Base-by-base conservation (phyloP, 331 rosid species). In the Malus hybrid region DNA sequence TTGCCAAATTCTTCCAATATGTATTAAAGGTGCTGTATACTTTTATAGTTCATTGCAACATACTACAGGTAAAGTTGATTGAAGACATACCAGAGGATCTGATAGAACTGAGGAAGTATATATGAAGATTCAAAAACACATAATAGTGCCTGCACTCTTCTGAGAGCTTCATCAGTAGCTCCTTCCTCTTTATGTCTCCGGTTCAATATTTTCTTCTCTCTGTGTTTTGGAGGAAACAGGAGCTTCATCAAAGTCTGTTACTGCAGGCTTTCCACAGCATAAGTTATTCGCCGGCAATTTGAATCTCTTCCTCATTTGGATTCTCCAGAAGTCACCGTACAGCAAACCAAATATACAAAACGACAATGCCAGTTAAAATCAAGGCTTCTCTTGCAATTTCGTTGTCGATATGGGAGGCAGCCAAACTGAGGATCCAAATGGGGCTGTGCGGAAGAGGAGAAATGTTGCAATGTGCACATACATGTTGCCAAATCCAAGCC, bases 271-370 rank as follows among this genome's bases (percentile, higher is more conserved):
- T 60, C 84, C 86, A 69, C 85, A 80, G 52, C 80, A 81, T 18
- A 68, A 31, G 65, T 75, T 65, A 83, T 85, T 83, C 6, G 79
- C 70, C 1, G 84, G 86, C 76, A 83, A 73, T 39, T 83, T 80
- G 72, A 83, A 88, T 42, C 82, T 84, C 56, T 77, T 78, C 81
- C 92, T 80, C 81, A 83, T 88, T 78, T 85, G 87, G 76, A 83
- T 88, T 82, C 88, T 83, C 92, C 92, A 88, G 59, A 77, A 85
- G 18, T 87, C 88, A 16, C 92, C 88, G 67, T 88, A 83, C 52
- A 88, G 86, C 57, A 88, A 77, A 44, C 92, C 90, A 44, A 80
- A 82, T 56, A 82, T 54, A 63, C 81, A 79, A 31, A 88, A 84
- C 44, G 52, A 72, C 69, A 27, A 88, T 68, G 33, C 90, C 89